phyloP scores from a whole-genome alignment of 2,329 filamentous ascomycete genomes.

The Blastomyces silverae region DNA sequence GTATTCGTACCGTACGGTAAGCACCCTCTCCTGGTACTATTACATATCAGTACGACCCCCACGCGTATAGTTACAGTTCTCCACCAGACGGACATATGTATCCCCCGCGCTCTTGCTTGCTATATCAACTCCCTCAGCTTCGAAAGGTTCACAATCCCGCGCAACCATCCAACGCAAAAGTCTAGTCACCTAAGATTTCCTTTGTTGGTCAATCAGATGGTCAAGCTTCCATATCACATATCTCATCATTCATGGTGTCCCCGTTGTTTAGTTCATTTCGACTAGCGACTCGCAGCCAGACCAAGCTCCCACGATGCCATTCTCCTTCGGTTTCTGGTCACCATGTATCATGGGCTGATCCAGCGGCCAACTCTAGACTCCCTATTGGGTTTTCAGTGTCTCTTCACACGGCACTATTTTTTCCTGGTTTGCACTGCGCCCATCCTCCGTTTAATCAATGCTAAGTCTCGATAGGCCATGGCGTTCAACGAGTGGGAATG shows the following conservation, averaged over 20 bases:
- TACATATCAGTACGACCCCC: no score
- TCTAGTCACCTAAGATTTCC: not conserved
- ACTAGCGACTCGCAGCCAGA: constrained; percentile 9
- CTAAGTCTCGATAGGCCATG: constrained; percentile 58
- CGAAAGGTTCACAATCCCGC: not conserved
- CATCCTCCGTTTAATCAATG: constrained; percentile 4
- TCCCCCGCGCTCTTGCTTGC: not conserved
- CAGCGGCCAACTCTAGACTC: not conserved
- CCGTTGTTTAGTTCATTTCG: constrained; percentile 1
- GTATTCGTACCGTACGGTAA: not conserved
- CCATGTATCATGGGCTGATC: not conserved
- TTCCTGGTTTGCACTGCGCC: constrained; percentile 35
- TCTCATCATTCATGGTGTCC: constrained; percentile 10
- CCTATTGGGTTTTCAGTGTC: not conserved
- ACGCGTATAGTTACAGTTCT: no score
- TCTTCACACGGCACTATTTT: constrained; percentile 44
- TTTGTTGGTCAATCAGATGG: constrained; percentile 1
- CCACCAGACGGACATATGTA: no score
- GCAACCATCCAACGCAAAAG: not conserved
- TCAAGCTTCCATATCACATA: not conserved
- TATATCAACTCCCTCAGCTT: not conserved
- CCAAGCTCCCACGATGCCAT: constrained; percentile 10
- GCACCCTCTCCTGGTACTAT: no score
- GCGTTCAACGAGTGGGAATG: constrained; percentile 86
- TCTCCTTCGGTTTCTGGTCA: not conserved